phyloP scores from a whole-genome alignment of 768 basidiomycete species.

The Suillus tomentosus region DNA sequence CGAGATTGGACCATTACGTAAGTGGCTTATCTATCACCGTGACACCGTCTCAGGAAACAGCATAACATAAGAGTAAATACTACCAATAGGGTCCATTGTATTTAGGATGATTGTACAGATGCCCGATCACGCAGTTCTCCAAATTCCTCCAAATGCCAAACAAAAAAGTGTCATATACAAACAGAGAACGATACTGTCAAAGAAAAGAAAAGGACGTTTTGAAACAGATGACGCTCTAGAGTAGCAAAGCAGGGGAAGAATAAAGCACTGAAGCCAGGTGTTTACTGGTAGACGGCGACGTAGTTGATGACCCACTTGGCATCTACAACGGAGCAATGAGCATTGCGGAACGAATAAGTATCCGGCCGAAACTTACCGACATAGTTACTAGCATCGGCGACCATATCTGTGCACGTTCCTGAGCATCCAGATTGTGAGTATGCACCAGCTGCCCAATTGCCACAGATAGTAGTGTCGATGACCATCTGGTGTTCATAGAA shows the following conservation, averaged over 20 bases:
- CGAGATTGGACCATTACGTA: neutral
- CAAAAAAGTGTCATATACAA: neutral
- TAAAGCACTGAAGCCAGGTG: neutral
- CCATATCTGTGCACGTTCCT: constrained; percentile 47
- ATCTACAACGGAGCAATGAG: constrained; percentile 32
- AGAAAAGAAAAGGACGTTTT: neutral
- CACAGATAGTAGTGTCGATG: constrained; percentile 39
- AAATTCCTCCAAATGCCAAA: neutral
- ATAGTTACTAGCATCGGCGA: constrained; percentile 61
- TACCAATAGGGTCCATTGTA: neutral
- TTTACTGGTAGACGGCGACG: constrained; percentile 48
- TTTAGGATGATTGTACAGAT: neutral
- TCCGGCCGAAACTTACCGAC: constrained; percentile 33
- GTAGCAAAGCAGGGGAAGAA: neutral
- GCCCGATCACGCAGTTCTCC: neutral
- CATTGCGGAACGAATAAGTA: constrained; percentile 20
- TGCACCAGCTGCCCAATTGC: constrained; percentile 28
- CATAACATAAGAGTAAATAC: neutral
- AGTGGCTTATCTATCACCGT: neutral
- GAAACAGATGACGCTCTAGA: neutral
- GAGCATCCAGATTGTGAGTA: constrained; percentile 36
- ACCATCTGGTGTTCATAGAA: constrained; percentile 56
- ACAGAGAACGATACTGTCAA: neutral
- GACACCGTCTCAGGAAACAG: neutral
- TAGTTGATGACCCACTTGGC: constrained; percentile 61